Percentiles rank a stretch among this genome's conserved stretches.
These are phyloP conservation scores for Chytriomyces confervae DNA, from an alignment of 192 early-diverging fungal species.

Conservation along the genomic window DNA sequence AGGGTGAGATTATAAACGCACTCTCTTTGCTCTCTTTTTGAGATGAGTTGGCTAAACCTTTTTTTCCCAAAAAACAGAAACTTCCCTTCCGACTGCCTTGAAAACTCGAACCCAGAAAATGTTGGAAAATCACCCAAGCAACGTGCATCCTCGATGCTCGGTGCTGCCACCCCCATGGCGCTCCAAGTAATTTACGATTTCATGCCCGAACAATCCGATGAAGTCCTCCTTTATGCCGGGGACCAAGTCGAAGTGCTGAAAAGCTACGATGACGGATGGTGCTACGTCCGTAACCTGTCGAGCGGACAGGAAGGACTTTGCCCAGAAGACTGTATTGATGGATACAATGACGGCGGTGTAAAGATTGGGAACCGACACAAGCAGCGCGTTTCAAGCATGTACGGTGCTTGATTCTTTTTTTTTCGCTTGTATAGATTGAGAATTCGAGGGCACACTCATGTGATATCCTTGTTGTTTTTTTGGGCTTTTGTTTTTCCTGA, in stretches of 20 bases:
- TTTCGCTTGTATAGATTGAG: too few species aligned
- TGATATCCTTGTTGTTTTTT: too few species aligned
- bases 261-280: constrained; percentile 10
- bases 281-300: constrained; percentile 11
- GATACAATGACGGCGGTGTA: too few species aligned
- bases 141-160: constrained; percentile 5
- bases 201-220: not conserved
- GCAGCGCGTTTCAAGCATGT: constrained; percentile 14
- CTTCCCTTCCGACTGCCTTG: constrained; percentile 19
- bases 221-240: not conserved
- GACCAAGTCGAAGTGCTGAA: not conserved
- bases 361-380: not conserved
- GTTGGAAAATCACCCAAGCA: not conserved
- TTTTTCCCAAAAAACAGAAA: not conserved
- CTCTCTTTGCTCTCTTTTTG: too few species aligned
- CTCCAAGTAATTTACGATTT: not conserved
- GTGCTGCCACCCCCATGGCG: not conserved
- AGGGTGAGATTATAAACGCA: not conserved
- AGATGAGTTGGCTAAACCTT: too few species aligned
- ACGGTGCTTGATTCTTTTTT: constrained; percentile 7
- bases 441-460: too few species aligned
- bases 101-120: not conserved
- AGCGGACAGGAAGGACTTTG: constrained; percentile 7
- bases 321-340: constrained; percentile 37
- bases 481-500: too few species aligned